Evolutionary conservation across 305 asterid genomes (phyloP), one percentile per base, ranked within the genome.

Genomic region (Fraxinus greggii): DNA sequence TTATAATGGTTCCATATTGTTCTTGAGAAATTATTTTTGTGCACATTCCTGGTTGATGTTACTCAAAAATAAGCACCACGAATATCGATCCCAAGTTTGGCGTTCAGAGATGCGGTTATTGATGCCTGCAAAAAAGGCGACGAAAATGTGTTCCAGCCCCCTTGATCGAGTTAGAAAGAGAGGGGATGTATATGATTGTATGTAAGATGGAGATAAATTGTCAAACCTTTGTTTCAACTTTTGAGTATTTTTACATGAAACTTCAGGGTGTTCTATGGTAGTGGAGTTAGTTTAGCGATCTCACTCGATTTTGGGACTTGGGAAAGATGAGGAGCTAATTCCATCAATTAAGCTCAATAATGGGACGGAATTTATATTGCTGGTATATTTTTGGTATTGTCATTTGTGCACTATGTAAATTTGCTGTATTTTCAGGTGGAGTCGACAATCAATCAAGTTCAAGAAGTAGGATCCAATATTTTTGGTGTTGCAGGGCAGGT

Each of bases 371-470:
- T 40, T 40, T 38, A 38, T 38, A 40, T 10, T 40, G 13, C 48
- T 40, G 48, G 48, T 40, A 38, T 38, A 38, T 38, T 40, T 40
- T 40, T 40, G 48, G 48, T 40, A 10, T 40, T 40, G 48, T 40
- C 48, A 40, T 12, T 54, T 54, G 23, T 31, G 74, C 80, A 51
- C 13, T 35, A 31, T 45, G 56, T 75, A 56, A 72, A 76, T 31
- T 82, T 83, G 48, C 33, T 85, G 84, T 83, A 67, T 36, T 78
- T 78, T 83, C 90, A 95, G 99, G 95, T 88, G 85, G 99, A 93
- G 79, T 87, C 92, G 3, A 86, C 95, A 21, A 85, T 95, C 67
- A 91, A 92, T 89, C 93, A 91, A 88, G 86, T 94, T 80, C 91
- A 89, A 88, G 91, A 89, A 81, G 70, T 91, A 80, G 91, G 98